Evolutionary conservation across 1,284 basidiomycete genomes (phyloP), one percentile per base, ranked within the genome.

Genomic region (Schizopora paradoxa): DNA sequence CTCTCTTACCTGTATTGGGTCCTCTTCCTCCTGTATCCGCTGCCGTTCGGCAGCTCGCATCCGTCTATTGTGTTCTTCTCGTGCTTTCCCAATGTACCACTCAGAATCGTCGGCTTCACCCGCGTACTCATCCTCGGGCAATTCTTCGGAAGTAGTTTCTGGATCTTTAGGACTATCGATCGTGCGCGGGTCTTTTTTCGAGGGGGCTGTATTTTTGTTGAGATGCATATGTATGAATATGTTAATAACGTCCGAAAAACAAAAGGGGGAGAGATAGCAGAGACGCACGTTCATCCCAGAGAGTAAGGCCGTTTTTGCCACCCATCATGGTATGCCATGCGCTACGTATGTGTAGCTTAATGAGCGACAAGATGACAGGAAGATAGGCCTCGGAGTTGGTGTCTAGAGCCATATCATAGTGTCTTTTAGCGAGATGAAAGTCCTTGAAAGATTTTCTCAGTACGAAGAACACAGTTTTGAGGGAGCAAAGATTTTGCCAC

Each of bases 391-490:
- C 92, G 38, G 70, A 64, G 58, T 94, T 94, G 3, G 86, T 90
- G 54, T 90, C 88, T 29, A 91, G 66, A 2, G 93, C 91, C 48
- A 84, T 67, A 63, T 99, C 96, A 61, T 98, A 99, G 63, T 95
- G 87, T 23, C 96, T 77, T 66, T 99, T 99, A 0, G 96, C 96
- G 13, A 99, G 78, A 64, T 96, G 88, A 70, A 92, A 99, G 65
- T 99, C 95, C 79, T 91, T 54, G 19, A 16, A n/a, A 29, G 39
- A n/a, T n/a, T n/a, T n/a, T n/a, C n/a, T 37, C 42, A 27, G 32
- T 31, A n/a, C n/a, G n/a, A n/a, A n/a, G n/a, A 41, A 43, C 25
- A 16, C 8, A 26, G 4, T 10, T 22, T 31, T 10, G 18, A n/a
- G 31, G 1, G 28, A 48, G 8, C 14, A 11, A 31, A 27, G 23